Evolutionary conservation across 2,329 filamentous ascomycete genomes (phyloP).

Genomic region (Stagonosporopsis cucurbitacearum): DNA sequence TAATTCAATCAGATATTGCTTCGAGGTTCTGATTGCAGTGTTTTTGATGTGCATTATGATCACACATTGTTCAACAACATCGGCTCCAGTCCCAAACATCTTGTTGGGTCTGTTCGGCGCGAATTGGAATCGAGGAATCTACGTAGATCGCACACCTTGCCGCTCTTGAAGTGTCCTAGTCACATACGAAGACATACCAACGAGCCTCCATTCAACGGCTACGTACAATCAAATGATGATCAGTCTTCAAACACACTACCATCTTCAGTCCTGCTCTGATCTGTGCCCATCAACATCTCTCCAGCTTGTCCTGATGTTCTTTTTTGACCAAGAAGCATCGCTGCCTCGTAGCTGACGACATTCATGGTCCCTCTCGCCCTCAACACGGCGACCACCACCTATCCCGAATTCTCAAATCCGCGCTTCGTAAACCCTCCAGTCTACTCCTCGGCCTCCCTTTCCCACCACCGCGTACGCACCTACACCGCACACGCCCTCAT

Average conservation of each 20-base stretch:
- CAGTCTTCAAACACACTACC: neutral
- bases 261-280: neutral
- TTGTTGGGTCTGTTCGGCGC: neutral
- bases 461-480: conserved; percentile 2
- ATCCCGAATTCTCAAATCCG: neutral
- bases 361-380: neutral
- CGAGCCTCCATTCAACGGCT: neutral
- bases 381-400: neutral
- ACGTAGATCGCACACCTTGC: neutral
- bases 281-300: neutral
- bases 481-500: conserved; percentile 31
- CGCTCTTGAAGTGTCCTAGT: neutral
- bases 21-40: neutral
- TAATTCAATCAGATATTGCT: conserved; percentile 3
- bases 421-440: neutral
- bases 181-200: neutral
- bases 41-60: neutral
- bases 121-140: too few species aligned
- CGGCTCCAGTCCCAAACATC: neutral
- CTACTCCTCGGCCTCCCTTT: neutral
- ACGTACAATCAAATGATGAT: neutral
- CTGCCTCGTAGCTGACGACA: neutral
- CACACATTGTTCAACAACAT: neutral
- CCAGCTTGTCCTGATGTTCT: neutral
- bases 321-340: too few species aligned